These are phyloP conservation scores for Thermothielavioides terrestris DNA, from an alignment of 495 filamentous ascomycete genomes.

Conservation along the genomic window DNA sequence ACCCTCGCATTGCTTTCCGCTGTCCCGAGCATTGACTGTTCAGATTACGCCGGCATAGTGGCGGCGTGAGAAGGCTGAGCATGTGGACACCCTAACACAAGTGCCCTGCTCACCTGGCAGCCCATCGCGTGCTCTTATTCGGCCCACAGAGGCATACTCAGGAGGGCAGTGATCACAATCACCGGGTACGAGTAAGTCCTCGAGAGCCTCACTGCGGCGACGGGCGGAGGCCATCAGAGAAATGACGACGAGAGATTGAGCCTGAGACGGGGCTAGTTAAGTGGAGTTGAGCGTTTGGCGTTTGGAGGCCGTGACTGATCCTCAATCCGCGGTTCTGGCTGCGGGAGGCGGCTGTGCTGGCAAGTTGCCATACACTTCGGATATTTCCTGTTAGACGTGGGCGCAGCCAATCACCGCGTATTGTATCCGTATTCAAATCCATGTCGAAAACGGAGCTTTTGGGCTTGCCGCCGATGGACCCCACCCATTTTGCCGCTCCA, in stretches of 20 bases:
- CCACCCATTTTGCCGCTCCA: too few relatives aligned
- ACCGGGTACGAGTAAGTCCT: background rate
- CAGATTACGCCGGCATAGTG: background rate
- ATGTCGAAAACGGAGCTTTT: too few relatives aligned
- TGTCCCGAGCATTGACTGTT: constrained; percentile 4
- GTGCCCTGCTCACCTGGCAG: constrained; percentile 2
- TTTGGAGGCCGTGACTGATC: constrained; percentile 1
- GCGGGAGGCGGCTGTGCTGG: background rate
- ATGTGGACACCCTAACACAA: background rate
- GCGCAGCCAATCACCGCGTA: constrained; percentile 5
- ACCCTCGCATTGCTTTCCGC: background rate
- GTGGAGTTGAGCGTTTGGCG: background rate
- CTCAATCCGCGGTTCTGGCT: background rate
- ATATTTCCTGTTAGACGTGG: too few relatives aligned
- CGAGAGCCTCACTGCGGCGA: background rate
- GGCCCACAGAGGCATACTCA: background rate
- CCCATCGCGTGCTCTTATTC: background rate
- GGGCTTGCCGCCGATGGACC: too few relatives aligned
- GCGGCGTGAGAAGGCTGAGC: constrained; percentile 9
- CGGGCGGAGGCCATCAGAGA: background rate
- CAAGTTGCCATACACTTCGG: too few relatives aligned
- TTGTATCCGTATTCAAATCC: too few relatives aligned
- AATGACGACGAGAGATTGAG: background rate
- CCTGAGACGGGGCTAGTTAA: constrained; percentile 1
- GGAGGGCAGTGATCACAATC: constrained; percentile 1